phyloP scores from a whole-genome alignment of 2,329 filamentous ascomycete species.

The Ilyonectria robusta region DNA sequence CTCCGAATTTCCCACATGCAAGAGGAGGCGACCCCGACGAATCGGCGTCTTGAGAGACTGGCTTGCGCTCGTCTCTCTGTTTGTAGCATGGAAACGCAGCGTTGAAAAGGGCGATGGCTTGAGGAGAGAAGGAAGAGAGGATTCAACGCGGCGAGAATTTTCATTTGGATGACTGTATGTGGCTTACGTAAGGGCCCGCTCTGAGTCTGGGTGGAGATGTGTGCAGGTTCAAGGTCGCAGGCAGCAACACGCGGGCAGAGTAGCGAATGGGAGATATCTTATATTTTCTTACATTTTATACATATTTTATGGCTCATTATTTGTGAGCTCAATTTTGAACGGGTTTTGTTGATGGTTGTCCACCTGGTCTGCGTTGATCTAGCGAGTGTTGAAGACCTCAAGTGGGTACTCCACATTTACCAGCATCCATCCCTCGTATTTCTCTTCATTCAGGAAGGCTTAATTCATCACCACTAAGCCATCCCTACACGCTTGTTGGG shows the following conservation, averaged over 20 bases:
- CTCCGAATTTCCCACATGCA: conserved; percentile 99
- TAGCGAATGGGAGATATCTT: background rate
- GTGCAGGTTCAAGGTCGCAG: background rate
- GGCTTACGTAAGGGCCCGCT: conserved; percentile 32
- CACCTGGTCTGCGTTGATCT: background rate
- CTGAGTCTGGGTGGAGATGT: conserved; percentile 33
- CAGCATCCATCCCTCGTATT: background rate
- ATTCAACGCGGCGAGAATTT: conserved; percentile 32
- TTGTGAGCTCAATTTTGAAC: background rate
- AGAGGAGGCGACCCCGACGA: conserved; percentile 18
- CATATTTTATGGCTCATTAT: background rate
- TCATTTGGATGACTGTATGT: conserved; percentile 27
- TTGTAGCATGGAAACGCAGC: conserved; percentile 97
- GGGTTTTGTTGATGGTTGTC: background rate
- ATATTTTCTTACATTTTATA: background rate
- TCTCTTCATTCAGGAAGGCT: background rate
- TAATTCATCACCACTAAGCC: background rate
- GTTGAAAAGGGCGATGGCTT: conserved; percentile 87
- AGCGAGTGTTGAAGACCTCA: background rate
- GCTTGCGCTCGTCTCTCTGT: conserved; percentile 64
- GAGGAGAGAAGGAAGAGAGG: conserved; percentile 52
- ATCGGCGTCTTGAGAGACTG: conserved; percentile 44
- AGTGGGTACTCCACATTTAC: background rate
- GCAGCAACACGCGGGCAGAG: background rate
- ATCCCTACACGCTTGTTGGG: conserved; percentile 11